Evolutionary conservation across 2,329 filamentous ascomycete genomes (phyloP), one percentile per base, ranked within the genome.

Genomic region (Aspergillus caelatus): DNA sequence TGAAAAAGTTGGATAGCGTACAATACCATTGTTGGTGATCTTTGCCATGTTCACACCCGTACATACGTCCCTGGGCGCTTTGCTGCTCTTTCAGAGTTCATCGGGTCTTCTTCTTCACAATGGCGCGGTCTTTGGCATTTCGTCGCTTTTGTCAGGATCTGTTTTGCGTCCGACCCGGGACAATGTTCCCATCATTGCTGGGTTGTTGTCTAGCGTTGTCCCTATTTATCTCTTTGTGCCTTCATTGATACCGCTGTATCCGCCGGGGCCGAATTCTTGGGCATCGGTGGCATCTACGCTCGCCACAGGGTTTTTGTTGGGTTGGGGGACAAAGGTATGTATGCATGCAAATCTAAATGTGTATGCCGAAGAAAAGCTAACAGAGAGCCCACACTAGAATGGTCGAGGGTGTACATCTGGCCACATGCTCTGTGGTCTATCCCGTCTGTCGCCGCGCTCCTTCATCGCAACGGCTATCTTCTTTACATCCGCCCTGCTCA

Each of bases 251-350:
- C 83, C 82, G 0, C 67, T 61, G 3, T 84, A 83, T 69, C 78
- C 81, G 46, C 61, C 72, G 12, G 65, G 74, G 3, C 75, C 77
- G 11, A 66, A 72, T 8, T 76, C 77, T 4, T 73, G 73, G 68
- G 69, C 70, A 23, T 74, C 76, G 30, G 72, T 74, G n/a, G 65
- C 79, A 8, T 72, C 77, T 45, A 82, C 80, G 0, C 58, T 81
- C 12, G 76, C 75, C 2, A 72, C 80, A 10, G 83, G 83, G 0
- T 72, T 79, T 16, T 60, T 85, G 41, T 72, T 84, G 32, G 84
- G 84, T 23, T 83, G 81, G 80, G 84, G 84, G 19, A 85, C 84
- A 19, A 85, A 84, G 77, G 83, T 84, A 66, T 70, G 83, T 84
- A 66, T 70, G 70, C 10, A 26, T 70, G 70, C 10, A 14, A 21